Evolutionary conservation across 352 stramenopile genomes (phyloP).

Genomic region (Discostella stelligera): DNA sequence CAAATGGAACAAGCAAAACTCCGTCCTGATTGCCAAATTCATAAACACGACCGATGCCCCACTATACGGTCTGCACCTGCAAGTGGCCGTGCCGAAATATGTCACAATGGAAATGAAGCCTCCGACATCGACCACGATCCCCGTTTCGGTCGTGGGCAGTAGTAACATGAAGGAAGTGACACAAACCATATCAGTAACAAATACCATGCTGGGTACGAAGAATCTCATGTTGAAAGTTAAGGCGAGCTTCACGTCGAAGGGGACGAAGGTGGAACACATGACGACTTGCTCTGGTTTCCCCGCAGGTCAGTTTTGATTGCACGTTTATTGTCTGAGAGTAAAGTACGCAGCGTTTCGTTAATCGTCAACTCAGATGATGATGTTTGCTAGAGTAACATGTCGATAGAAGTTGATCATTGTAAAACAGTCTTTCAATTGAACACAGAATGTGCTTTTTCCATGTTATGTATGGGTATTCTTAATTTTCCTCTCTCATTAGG

Average conservation of each 20-base stretch:
- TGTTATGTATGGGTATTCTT: background rate
- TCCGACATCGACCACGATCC: slow-evolving; percentile 89
- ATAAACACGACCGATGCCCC: slow-evolving; percentile 86
- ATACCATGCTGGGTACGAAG: slow-evolving; percentile 91
- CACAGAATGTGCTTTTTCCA: too few relatives aligned
- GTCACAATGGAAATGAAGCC: slow-evolving; percentile 97
- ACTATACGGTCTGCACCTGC: slow-evolving; percentile 91
- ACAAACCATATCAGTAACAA: slow-evolving; percentile 95
- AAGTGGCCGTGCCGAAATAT: slow-evolving; percentile 95
- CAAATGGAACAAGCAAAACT: slow-evolving; percentile 88
- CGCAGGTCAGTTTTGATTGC: slow-evolving; percentile 68
- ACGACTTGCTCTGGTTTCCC: slow-evolving; percentile 79
- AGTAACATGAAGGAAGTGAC: slow-evolving; percentile 82
- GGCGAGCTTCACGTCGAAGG: slow-evolving; percentile 80
- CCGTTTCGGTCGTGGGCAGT: slow-evolving; percentile 75
- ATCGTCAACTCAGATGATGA: slow-evolving; percentile 11
- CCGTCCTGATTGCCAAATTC: slow-evolving; percentile 90
- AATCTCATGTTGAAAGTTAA: slow-evolving; percentile 87
- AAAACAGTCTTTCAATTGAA: background rate
- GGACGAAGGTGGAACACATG: slow-evolving; percentile 80
- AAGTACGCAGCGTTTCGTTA: background rate
- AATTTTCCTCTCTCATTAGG: background rate
- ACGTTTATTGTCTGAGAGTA: background rate
- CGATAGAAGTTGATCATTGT: slow-evolving; percentile 1
- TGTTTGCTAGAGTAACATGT: slow-evolving; percentile 7